Conservation (phyloP, 768 basidiomycete species). For the Vararia minispora region DNA sequence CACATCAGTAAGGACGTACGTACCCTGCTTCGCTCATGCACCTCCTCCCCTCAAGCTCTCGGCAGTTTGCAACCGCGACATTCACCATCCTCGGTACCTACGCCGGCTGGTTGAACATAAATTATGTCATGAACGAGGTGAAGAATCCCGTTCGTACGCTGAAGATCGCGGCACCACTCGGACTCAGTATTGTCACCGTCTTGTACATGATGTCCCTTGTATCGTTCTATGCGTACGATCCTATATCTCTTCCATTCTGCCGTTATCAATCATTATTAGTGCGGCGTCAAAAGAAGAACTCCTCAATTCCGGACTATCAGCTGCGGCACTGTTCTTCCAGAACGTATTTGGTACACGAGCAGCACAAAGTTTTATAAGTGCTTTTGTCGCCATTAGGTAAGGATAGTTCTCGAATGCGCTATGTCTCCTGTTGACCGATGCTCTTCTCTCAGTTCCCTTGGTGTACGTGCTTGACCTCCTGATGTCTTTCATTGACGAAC, state of each 20-base stretch:
- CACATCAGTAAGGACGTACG: conserved; percentile 37
- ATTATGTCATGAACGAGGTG: conserved; percentile 52
- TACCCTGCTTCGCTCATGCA: neutral
- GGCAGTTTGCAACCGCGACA: conserved; percentile 50
- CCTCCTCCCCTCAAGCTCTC: neutral
- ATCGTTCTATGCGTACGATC: conserved; percentile 38
- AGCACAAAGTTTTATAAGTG: conserved; percentile 42
- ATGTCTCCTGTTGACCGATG: too few species aligned
- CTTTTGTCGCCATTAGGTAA: conserved; percentile 46
- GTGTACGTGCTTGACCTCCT: too few species aligned
- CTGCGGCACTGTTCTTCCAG: conserved; percentile 49
- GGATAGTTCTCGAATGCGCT: neutral
- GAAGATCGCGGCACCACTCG: conserved; percentile 50
- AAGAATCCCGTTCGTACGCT: conserved; percentile 48
- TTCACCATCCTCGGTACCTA: conserved; percentile 45
- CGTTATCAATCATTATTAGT: conserved; percentile 5
- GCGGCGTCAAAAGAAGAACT: conserved; percentile 41
- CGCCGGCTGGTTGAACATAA: conserved; percentile 43
- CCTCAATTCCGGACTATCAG: conserved; percentile 35
- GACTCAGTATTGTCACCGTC: conserved; percentile 38
- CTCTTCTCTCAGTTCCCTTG: too few species aligned
- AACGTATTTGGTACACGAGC: conserved; percentile 44
- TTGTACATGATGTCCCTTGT: conserved; percentile 48
- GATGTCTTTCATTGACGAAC: neutral
- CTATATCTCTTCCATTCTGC: neutral